Evolutionary conservation across 768 basidiomycete species (phyloP).

Genomic region (Chalciporus sphaerocephalus): DNA sequence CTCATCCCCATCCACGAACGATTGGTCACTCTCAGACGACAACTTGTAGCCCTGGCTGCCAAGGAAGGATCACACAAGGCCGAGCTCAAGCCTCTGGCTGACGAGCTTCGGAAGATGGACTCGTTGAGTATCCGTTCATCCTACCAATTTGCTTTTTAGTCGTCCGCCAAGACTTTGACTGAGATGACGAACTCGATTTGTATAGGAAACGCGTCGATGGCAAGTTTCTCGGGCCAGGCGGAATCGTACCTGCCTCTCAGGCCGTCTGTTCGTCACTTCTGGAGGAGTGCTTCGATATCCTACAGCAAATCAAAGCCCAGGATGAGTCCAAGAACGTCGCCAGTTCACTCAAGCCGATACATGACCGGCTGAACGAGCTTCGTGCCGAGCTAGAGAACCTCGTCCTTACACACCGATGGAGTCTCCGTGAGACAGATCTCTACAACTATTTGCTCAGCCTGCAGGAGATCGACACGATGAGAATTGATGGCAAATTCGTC

Average conservation of each 20-base stretch:
- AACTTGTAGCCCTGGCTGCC: conserved; percentile 82
- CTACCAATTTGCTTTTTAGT: conserved; percentile 14
- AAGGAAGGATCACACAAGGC: conserved; percentile 81
- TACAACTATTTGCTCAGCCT: conserved; percentile 92
- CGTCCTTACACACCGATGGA: conserved; percentile 96
- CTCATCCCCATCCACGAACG: conserved; percentile 88
- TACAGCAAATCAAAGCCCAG: conserved; percentile 90
- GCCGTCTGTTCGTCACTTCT: conserved; percentile 87
- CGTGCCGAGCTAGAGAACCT: conserved; percentile 86
- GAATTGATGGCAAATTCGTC: conserved; percentile 95
- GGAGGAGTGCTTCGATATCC: conserved; percentile 94
- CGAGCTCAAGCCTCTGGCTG: conserved; percentile 84
- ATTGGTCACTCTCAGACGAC: conserved; percentile 81
- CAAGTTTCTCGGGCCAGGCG: conserved; percentile 90
- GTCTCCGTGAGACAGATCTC: conserved; percentile 86
- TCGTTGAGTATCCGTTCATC: conserved; percentile 65
- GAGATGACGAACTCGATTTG: not conserved
- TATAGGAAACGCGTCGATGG: conserved; percentile 88
- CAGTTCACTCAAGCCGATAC: conserved; percentile 82
- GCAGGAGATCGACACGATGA: conserved; percentile 95
- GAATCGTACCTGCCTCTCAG: conserved; percentile 86
- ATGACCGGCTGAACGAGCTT: conserved; percentile 85
- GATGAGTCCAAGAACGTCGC: conserved; percentile 88
- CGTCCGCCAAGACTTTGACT: conserved; percentile 16
- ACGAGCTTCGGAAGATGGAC: conserved; percentile 94